Evolutionary conservation across 2,329 filamentous ascomycete species (phyloP), one percentile per base, ranked within the genome.

Genomic region (Coniochaeta prunicola): DNA sequence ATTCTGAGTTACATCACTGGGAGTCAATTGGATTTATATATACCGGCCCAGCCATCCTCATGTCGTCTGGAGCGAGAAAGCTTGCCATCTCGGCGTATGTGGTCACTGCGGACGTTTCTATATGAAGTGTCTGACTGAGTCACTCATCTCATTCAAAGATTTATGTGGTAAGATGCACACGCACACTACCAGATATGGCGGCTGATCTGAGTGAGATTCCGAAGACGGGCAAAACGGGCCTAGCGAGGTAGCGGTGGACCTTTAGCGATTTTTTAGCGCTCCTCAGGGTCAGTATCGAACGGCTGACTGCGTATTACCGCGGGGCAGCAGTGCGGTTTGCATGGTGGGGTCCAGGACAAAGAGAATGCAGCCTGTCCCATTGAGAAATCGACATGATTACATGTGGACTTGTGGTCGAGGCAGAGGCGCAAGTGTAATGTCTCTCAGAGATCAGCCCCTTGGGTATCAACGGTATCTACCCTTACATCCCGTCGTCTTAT

Each of bases 1-100:
- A 67, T 70, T 72, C 74, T 77, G 67, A 36, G 56, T 42, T 62
- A 21, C 9, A n/a, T 24, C 19, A 12, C 21, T 57, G 60, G 59
- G 55, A 60, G 60, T 56, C 36, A 26, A 19, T 56, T 57, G 33
- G 28, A n/a, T 45, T 36, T 36, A 42, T 53, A 48, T 36, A 10
- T 36, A 33, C 42, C 26, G 53, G 30, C 9, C 53, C 53, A 10
- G 53, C 53, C 53, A 55, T 55, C 9, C 36, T 55, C 3, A 21
- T 36, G 53, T 50, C 45, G 17, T 50, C 45, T 50, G 21, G 45
- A 21, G 21, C 12, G 21, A 50, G 26, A 8, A 30, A 50, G 24
- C 45, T 50, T 50, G 45, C 45, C 45, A 50, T 50, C n/a, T 26
- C 26, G 45, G 45, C 45, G 45, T 21, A 6, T 50, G 45, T 45